These are phyloP conservation scores for Protostelium mycophagum DNA, from an alignment of 78 protist genomes.

Conservation along the genomic window DNA sequence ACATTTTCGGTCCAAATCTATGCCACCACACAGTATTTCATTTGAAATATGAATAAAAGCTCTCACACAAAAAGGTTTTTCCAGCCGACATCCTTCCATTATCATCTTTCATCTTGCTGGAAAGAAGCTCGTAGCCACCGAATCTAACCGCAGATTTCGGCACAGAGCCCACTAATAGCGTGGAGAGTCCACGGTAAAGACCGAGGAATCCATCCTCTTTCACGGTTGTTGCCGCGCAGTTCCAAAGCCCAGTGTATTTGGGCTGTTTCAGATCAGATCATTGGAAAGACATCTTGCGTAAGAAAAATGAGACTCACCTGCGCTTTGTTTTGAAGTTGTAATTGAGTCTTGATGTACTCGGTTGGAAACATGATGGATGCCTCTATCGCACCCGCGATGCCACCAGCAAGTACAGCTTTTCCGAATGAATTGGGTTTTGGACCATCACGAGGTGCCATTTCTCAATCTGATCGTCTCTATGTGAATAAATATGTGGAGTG, in stretches of 20 bases:
- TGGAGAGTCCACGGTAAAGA: conserved; percentile 28
- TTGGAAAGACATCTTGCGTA: background rate
- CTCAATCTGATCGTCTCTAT: no score
- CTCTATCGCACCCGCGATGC: conserved; percentile 25
- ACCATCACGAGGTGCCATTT: background rate
- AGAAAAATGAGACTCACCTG: background rate
- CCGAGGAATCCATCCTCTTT: conserved; percentile 12
- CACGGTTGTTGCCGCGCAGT: background rate
- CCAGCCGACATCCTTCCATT: conserved; percentile 5
- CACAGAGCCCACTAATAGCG: conserved; percentile 18
- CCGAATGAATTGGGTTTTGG: background rate
- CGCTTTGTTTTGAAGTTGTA: background rate
- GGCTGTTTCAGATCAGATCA: conserved; percentile 6
- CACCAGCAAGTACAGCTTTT: conserved; percentile 2
- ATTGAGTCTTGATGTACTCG: conserved; percentile 15
- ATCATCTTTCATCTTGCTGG: conserved; percentile 8
- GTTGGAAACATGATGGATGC: conserved; percentile 43
- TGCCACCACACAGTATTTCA: background rate
- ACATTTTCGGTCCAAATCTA: no score
- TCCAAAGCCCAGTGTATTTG: conserved; percentile 4
- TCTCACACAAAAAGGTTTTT: background rate
- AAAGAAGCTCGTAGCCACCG: conserved; percentile 14
- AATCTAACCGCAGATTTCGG: conserved; percentile 49
- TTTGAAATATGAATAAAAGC: no score
- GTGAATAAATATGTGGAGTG: no score